Base-by-base conservation (phyloP, 768 basidiomycete species). In the Tylopilus sp. region DNA sequence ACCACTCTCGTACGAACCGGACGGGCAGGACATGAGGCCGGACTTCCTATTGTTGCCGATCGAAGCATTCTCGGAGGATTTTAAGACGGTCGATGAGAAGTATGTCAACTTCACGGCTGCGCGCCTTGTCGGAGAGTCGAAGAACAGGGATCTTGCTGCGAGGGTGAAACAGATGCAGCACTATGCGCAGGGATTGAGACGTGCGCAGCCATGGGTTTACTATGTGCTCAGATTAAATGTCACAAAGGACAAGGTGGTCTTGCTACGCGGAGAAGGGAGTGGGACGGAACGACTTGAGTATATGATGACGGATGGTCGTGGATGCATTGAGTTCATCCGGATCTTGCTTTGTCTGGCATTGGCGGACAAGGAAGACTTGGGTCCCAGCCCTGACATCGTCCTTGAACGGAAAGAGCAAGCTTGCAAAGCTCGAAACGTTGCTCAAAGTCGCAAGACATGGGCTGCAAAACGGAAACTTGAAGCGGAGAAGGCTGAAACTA, bases 281-380 rank as follows among this genome's bases (percentile, higher is more conserved):
- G 52, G 54, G 0, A 57, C 49, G 6, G 59, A 62, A 21, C 40
- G 49, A 13, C 41, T 57, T 1, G 46, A 53, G 1, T 13, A 58
- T 21, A 38, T 34, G 2, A 51, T 61, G 1, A 16, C 25, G 14
- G 34, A 53, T 2, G 54, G 54, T 3, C 48, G 49, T n/a, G 53
- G 56, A 0, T 48, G 49, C 19, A 49, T 58, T 14, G 56, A 43
- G 34, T 42, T 62, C 16, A 48, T 61, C 3, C 56, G 25, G 5
- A 19, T 7, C 29, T 17, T 62, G 34, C 53, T 61, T 16, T 59
- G 59, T 11, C 54, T 62, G 6, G 49, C 52, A 10, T 37, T 57
- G 21, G 55, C 53, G 9, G 30, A 52, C n/a, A 5, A 28, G 1
- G 48, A 52, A 0, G 53, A 60, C n/a, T n/a, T 64, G n/a, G 58